Percentiles rank a stretch among this genome's conserved stretches.
phyloP scores from a whole-genome alignment of 2,329 filamentous ascomycete genomes.

The Ophiocordyceps robertsii region DNA sequence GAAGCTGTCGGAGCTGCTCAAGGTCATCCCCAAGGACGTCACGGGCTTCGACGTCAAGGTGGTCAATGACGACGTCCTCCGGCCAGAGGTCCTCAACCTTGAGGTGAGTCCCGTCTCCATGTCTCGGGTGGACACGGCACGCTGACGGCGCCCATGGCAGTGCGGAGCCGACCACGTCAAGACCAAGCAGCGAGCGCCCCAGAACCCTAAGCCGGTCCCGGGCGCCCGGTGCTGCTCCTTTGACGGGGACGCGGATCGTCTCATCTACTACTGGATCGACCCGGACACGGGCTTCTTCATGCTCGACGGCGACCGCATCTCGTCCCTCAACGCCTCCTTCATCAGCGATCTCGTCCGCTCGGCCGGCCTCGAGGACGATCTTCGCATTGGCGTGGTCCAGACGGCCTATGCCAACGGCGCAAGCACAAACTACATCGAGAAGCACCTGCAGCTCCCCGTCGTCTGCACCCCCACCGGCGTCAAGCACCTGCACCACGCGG shows the following conservation, averaged over 20 bases:
- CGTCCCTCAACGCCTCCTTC: constrained; percentile 85
- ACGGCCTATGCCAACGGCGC: constrained; percentile 97
- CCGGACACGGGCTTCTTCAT: constrained; percentile 75
- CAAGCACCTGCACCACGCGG: constrained; percentile 96
- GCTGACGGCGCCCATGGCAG: constrained; percentile 24
- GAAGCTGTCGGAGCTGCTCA: constrained; percentile 76
- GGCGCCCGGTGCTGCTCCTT: constrained; percentile 78
- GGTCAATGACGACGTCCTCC: constrained; percentile 85
- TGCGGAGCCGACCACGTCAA: constrained; percentile 97
- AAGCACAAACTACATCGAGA: constrained; percentile 81
- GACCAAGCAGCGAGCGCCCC: constrained; percentile 84
- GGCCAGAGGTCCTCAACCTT: constrained; percentile 77
- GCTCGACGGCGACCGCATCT: constrained; percentile 92
- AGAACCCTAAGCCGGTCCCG: constrained; percentile 61
- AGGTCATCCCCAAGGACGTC: constrained; percentile 59
- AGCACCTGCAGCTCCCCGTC: constrained; percentile 76
- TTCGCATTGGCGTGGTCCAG: constrained; percentile 90
- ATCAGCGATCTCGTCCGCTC: constrained; percentile 76
- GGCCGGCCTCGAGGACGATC: constrained; percentile 63
- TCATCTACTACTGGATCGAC: constrained; percentile 91
- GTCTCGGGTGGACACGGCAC: background rate
- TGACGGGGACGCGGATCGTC: constrained; percentile 87
- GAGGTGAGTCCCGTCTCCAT: constrained; percentile 43
- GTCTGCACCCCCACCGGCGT: constrained; percentile 92
- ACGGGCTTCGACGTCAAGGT: constrained; percentile 70